phyloP scores from a whole-genome alignment of 495 filamentous ascomycete species.

The Neurospora sp. region DNA sequence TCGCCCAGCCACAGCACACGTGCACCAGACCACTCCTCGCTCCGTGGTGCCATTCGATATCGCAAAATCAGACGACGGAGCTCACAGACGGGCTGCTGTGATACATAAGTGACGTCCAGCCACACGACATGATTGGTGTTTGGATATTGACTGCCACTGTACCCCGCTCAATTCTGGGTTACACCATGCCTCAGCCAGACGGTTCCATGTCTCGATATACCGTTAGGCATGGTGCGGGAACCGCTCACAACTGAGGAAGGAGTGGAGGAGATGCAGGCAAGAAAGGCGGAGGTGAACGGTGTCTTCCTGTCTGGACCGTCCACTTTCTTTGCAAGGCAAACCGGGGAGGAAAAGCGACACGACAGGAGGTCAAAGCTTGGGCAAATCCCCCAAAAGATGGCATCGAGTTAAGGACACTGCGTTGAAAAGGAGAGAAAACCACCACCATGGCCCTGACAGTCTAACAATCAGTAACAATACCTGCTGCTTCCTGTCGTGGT shows the following conservation, averaged over 20 bases:
- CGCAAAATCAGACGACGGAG: constrained; percentile 4
- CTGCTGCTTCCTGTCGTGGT: not conserved
- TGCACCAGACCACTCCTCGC: not conserved
- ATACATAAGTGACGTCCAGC: constrained; percentile 18
- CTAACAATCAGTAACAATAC: not conserved
- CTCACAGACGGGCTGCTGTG: constrained; percentile 2
- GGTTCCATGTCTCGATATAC: not conserved
- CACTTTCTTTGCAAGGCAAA: not conserved
- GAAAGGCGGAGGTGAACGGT: not conserved
- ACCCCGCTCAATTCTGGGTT: constrained; percentile 19
- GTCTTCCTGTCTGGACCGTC: not conserved
- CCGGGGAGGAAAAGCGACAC: not conserved
- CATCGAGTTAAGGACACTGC: not conserved
- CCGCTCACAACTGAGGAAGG: not conserved
- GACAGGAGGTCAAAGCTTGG: not conserved
- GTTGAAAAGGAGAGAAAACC: not conserved
- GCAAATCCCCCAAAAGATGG: not conserved
- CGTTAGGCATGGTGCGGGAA: not conserved
- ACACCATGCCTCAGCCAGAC: constrained; percentile 8
- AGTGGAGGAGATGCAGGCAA: not conserved
- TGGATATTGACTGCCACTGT: constrained; percentile 16
- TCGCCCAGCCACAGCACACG: not conserved
- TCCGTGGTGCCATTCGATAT: constrained; percentile 7
- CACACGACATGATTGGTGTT: constrained; percentile 19
- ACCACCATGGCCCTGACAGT: not conserved